phyloP scores from a whole-genome alignment of 2,329 filamentous ascomycete species.

The Trichoderma atrobrunneum region DNA sequence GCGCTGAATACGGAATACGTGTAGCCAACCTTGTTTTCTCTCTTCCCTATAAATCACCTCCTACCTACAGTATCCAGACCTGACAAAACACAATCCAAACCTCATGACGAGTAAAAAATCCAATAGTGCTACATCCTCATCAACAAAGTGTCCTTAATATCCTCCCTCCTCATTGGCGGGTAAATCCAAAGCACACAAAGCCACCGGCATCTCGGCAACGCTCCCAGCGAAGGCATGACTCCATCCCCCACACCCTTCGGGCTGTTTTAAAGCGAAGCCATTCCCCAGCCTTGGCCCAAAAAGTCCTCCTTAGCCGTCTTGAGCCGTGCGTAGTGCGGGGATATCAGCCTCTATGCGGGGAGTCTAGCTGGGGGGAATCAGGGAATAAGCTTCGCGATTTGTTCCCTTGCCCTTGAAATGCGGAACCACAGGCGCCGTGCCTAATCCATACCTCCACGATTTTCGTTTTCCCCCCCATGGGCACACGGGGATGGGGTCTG shows the following conservation, averaged over 20 bases:
- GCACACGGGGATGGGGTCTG: not conserved
- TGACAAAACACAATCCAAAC: not conserved
- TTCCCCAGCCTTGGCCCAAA: not conserved
- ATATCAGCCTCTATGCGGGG: not conserved
- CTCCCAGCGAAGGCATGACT: not conserved
- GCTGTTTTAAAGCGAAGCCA: not conserved
- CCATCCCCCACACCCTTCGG: not conserved
- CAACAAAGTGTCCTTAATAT: not conserved
- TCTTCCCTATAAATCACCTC: not conserved
- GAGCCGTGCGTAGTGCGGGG: not conserved
- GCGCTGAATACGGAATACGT: not conserved
- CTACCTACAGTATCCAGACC: not conserved
- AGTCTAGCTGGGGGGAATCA: not conserved
- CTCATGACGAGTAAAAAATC: not conserved
- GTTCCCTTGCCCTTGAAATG: not conserved
- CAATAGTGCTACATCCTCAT: not conserved
- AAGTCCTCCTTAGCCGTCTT: not conserved
- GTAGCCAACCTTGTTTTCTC: not conserved
- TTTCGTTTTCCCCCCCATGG: not conserved
- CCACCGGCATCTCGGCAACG: conserved; percentile 15
- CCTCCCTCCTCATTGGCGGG: conserved; percentile 8
- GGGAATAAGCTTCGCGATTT: not conserved
- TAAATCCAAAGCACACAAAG: not conserved
- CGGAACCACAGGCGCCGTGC: not conserved
- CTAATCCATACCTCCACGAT: not conserved